Percentiles rank a stretch among this genome's conserved stretches.
These are phyloP conservation scores for Polytolypa hystricis DNA, from an alignment of 2,329 filamentous ascomycete genomes.

Conservation along the genomic window DNA sequence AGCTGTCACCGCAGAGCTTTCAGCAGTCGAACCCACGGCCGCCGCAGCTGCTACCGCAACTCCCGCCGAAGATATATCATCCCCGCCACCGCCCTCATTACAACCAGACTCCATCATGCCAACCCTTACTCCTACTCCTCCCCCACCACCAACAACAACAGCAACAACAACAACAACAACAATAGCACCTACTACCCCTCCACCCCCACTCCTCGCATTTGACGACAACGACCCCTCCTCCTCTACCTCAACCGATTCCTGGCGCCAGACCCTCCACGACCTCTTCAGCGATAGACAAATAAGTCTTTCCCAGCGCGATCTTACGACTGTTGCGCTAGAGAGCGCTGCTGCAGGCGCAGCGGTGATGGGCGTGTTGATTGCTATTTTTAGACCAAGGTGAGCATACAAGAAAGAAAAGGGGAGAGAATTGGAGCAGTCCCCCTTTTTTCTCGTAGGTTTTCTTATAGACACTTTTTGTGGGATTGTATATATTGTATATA, in stretches of 20 bases:
- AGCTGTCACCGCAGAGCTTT: neutral
- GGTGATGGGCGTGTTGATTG: constrained; percentile 43
- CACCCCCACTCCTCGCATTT: constrained; percentile 16
- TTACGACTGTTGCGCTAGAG: constrained; percentile 59
- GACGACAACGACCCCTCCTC: no score
- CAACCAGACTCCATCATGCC: constrained; percentile 1
- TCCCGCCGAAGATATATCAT: constrained; percentile 1
- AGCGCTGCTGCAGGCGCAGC: constrained; percentile 56
- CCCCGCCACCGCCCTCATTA: neutral
- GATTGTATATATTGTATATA: no score
- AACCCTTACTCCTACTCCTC: neutral
- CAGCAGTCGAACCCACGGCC: neutral
- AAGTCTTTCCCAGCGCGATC: constrained; percentile 55
- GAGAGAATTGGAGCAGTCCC: no score
- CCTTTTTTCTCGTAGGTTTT: no score
- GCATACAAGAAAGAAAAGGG: no score
- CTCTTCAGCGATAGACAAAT: constrained; percentile 56
- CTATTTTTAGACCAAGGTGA: constrained; percentile 38
- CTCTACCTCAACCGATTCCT: constrained; percentile 28
- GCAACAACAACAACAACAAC: constrained; percentile 3
- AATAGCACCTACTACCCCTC: constrained; percentile 10
- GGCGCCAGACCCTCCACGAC: constrained; percentile 44
- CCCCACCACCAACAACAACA: constrained; percentile 4
- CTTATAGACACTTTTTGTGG: no score
- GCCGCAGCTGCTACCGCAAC: neutral